Base-by-base conservation (phyloP, 257 asterid genomes). In the Gynochthodes officinalis region DNA sequence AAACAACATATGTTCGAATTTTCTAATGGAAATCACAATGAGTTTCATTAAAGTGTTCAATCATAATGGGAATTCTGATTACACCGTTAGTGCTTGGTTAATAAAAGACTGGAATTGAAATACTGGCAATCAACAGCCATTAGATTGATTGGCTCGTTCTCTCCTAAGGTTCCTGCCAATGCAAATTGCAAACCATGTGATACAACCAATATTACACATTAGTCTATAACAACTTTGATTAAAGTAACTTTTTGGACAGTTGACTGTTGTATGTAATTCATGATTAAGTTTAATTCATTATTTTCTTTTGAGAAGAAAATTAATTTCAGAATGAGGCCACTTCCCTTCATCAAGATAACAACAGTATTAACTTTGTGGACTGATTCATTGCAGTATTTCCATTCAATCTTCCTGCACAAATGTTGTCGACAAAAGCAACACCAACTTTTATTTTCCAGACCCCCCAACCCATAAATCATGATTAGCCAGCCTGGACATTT, bases 161-260 rank as follows among this genome's bases (percentile, higher is more conserved):
- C 19, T 57, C 4, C 1, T 58, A 55, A 23, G 62, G 10, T 25
- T 53, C 7, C 19, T 55, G 62, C 62, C 10, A 55, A 23, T 55
- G 62, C 62, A 55, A 58, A 13, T 58, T 58, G 64, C 64, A 67
- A 70, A 67, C 59, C 70, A 75, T 27, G 58, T 46, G 42, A 62
- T 43, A 21, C 39, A 48, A 30, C 64, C 63, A 64, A 65, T 49
- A 69, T 39, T 62, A 43, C 14, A 70, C 11, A 81, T 27, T 32
- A 74, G 75, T 75, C 58, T 69, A 75, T n/a, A 66, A 76, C 33
- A 71, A 60, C 58, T 76, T 69, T 58, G 46, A 78, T 76, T 74
- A 74, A 82, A 85, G 77, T 27, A 81, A 72, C 79, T 67, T 76
- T 78, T 69, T 46, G 69, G 65, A 71, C 75, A 65, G 85, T 76